Percentiles rank a stretch among this genome's conserved stretches.
These are phyloP conservation scores for Ogataea minuta DNA, from an alignment of 805 yeast genomes.

Conservation along the genomic window DNA sequence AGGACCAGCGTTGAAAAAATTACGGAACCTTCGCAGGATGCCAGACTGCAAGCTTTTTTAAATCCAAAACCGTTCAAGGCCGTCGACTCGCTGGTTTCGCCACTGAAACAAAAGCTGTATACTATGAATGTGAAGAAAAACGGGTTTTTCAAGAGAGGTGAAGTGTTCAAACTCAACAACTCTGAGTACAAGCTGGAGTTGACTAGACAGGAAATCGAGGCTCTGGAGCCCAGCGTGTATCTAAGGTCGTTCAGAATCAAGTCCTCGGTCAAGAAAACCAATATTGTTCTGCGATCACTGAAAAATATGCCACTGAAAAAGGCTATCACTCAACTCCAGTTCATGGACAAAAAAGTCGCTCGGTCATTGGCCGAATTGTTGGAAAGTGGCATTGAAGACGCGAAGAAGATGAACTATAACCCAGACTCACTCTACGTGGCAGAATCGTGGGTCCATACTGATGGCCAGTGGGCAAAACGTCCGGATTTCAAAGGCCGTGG, in stretches of 20 bases:
- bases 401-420: conserved; percentile 55
- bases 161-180: conserved; percentile 46
- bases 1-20: conserved; percentile 13
- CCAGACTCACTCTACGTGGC: conserved; percentile 66
- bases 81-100: conserved; percentile 56
- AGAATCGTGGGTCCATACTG: conserved; percentile 90
- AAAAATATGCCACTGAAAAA: conserved; percentile 66
- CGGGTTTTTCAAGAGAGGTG: conserved; percentile 68
- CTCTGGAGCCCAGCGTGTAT: conserved; percentile 86
- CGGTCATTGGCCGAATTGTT: conserved; percentile 76
- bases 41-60: conserved; percentile 46
- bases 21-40: conserved; percentile 30
- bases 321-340: conserved; percentile 92
- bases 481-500: conserved; percentile 89
- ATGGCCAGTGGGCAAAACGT: conserved; percentile 70
- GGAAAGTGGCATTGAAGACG: conserved; percentile 69
- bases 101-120: conserved; percentile 68
- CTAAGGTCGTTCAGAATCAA: conserved; percentile 78
- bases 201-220: conserved; percentile 63
- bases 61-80: conserved; percentile 54
- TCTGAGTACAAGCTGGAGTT: conserved; percentile 49
- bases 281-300: conserved; percentile 71
- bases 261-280: conserved; percentile 86
- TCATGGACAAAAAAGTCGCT: conserved; percentile 74
- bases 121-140: conserved; percentile 55